Evolutionary conservation across 192 early-diverging fungal species (phyloP).

Genomic region (Coemansia furcata): DNA sequence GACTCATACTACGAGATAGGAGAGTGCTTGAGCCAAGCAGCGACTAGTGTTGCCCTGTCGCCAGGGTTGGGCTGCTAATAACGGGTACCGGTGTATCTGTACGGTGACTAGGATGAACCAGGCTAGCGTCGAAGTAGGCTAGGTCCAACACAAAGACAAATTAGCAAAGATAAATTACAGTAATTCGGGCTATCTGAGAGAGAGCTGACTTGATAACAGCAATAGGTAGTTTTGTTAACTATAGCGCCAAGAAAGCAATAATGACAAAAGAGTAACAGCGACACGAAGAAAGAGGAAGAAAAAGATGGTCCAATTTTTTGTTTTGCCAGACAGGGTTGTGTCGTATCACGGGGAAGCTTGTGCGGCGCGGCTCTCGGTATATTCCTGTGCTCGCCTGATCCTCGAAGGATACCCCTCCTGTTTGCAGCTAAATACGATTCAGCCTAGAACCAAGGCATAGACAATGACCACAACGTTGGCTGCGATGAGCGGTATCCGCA

Average conservation of each 20-base stretch:
- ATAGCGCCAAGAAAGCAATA: neutral
- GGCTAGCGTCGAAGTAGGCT: neutral
- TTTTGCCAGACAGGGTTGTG: neutral
- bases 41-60: neutral
- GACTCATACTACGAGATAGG: neutral
- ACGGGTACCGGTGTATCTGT: neutral
- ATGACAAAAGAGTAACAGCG: neutral
- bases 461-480: conserved; percentile 79
- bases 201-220: neutral
- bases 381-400: conserved; percentile 4
- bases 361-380: neutral
- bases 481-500: conserved; percentile 82
- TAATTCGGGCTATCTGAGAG: neutral
- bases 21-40: neutral
- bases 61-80: neutral
- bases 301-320: neutral
- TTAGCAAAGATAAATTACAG: neutral
- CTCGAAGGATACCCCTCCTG: neutral
- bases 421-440: conserved; percentile 2
- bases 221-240: neutral
- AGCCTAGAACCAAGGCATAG: conserved; percentile 81
- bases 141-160: neutral
- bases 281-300: neutral
- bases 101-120: neutral
- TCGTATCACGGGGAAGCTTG: neutral